Evolutionary conservation across 495 filamentous ascomycete genomes (phyloP).

Genomic region (Opeltia flavorubescens): DNA sequence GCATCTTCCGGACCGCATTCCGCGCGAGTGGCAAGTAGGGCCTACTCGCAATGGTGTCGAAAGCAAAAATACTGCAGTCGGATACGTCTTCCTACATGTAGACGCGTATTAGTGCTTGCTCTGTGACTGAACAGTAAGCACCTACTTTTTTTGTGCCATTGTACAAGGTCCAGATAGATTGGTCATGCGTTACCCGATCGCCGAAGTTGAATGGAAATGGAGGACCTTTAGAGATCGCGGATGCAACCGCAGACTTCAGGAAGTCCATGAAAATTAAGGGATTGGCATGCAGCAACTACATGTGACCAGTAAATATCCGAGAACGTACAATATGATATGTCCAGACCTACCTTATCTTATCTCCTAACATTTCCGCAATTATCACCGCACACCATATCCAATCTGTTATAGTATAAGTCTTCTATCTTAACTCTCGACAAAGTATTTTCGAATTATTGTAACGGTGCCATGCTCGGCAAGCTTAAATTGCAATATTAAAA

Average conservation of each 20-base stretch:
- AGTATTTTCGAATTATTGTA: too few relatives aligned
- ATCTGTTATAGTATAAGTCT: too few relatives aligned
- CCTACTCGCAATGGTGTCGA: conserved; percentile 69
- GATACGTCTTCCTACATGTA: conserved; percentile 71
- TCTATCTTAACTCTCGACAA: too few relatives aligned
- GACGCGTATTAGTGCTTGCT: conserved; percentile 1
- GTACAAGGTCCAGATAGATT: conserved; percentile 82
- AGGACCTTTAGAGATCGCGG: conserved; percentile 88
- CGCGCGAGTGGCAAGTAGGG: conserved; percentile 71
- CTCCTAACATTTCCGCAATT: too few relatives aligned
- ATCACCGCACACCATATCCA: too few relatives aligned
- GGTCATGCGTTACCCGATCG: conserved; percentile 74
- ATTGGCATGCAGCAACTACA: too few relatives aligned
- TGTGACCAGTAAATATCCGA: too few relatives aligned
- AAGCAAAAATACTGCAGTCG: conserved; percentile 89
- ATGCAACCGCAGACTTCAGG: conserved; percentile 90
- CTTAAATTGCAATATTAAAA: too few relatives aligned
- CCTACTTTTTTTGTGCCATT: conserved; percentile 83
- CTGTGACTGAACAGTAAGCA: conserved; percentile 6
- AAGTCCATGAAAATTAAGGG: conserved; percentile 92
- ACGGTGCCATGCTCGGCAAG: too few relatives aligned
- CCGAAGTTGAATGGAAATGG: conserved; percentile 85
- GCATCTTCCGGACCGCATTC: conserved; percentile 82
- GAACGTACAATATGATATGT: too few relatives aligned
- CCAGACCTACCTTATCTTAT: too few relatives aligned